Evolutionary conservation across 257 asterid species (phyloP).

Genomic region (Lavandula angustifolia): DNA sequence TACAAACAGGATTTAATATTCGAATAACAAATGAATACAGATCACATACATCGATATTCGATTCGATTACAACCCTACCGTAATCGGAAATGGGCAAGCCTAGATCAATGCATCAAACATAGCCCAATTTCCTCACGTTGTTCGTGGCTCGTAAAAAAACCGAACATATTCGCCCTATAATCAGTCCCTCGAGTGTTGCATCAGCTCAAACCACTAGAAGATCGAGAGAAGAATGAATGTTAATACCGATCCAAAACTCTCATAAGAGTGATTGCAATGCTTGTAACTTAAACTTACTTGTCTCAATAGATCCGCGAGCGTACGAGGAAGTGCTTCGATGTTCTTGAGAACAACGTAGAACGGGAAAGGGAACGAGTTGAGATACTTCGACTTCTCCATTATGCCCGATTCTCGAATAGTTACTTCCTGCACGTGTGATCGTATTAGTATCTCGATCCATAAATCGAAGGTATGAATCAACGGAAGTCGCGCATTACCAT

Average conservation of each 20-base stretch:
- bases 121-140: too few species aligned
- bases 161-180: not conserved
- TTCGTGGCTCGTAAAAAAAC: too few species aligned
- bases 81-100: too few species aligned
- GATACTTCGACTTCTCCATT: conserved; percentile 49
- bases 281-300: conserved; percentile 51
- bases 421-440: conserved; percentile 52
- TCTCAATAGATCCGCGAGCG: conserved; percentile 87
- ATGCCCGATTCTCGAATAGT: conserved; percentile 42
- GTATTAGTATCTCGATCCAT: not conserved
- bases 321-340: conserved; percentile 85
- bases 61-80: too few species aligned
- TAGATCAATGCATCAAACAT: too few species aligned
- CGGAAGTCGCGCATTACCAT: conserved; percentile 40
- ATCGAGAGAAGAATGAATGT: conserved; percentile 8
- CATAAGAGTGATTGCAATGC: not conserved
- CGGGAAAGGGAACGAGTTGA: conserved; percentile 91
- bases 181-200: conserved; percentile 65
- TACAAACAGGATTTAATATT: too few species aligned
- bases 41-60: too few species aligned
- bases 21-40: too few species aligned
- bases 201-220: conserved; percentile 94
- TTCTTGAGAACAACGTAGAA: conserved; percentile 77
- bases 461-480: not conserved
- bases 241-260: not conserved